Conservation (phyloP, 306 rosid species). For the Vachellia pachyceras region DNA sequence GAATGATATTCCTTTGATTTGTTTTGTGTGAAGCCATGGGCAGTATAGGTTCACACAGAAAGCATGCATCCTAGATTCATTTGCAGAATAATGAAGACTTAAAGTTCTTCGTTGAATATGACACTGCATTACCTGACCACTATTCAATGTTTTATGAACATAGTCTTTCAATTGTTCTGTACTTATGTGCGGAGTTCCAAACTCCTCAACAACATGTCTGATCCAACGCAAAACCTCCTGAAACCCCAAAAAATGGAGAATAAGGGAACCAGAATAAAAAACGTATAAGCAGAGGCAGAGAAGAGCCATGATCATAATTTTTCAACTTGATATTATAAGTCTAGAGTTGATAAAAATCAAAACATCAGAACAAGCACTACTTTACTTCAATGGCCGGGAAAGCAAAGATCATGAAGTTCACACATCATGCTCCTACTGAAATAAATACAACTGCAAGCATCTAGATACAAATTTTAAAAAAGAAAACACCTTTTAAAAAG, state of each 20-base stretch:
- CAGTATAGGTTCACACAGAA: not conserved
- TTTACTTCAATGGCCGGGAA: not conserved
- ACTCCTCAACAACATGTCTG: constrained; percentile 80
- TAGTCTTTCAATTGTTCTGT: constrained; percentile 79
- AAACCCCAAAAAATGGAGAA: constrained; percentile 37
- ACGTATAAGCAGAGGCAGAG: constrained; percentile 1
- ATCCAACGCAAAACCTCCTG: constrained; percentile 99
- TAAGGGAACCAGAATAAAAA: constrained; percentile 20
- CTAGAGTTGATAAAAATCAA: not conserved
- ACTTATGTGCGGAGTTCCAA: constrained; percentile 85
- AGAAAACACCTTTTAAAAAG: not conserved
- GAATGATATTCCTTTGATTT: not conserved
- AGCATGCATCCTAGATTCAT: constrained; percentile 7
- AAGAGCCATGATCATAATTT: constrained; percentile 14
- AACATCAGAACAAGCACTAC: not conserved
- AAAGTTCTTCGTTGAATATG: constrained; percentile 25
- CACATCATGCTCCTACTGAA: not conserved
- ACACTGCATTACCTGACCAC: constrained; percentile 73
- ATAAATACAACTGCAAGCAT: too few species aligned
- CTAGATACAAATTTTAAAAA: not conserved
- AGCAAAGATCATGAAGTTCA: not conserved
- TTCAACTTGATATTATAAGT: not conserved
- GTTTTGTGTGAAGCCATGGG: not conserved
- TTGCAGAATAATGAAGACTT: constrained; percentile 13
- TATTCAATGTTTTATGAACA: constrained; percentile 83